phyloP scores from a whole-genome alignment of 1,284 basidiomycete genomes.

The Tylopilus sp. region DNA sequence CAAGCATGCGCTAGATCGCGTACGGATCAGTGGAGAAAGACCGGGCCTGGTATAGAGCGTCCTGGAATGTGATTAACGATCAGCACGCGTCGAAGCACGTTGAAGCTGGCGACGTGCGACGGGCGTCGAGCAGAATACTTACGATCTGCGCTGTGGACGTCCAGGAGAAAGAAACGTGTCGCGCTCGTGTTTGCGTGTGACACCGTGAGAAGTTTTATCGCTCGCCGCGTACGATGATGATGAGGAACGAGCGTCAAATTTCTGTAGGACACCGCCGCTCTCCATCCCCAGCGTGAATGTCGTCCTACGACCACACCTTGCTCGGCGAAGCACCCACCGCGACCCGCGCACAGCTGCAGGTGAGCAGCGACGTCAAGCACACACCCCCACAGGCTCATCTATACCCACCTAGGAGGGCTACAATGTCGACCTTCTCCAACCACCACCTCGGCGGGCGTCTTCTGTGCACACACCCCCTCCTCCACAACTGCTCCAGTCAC shows the following conservation, averaged over 20 bases:
- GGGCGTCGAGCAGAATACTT: neutral
- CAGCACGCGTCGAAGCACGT: neutral
- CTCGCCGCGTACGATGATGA: too few relatives aligned
- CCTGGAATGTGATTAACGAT: constrained; percentile 8
- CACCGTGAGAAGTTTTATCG: constrained; percentile 21
- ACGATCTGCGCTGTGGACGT: neutral
- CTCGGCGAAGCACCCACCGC: constrained; percentile 42
- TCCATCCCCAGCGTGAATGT: constrained; percentile 18
- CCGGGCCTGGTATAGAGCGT: constrained; percentile 3
- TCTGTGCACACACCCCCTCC: constrained; percentile 16
- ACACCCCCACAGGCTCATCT: neutral
- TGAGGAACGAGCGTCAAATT: constrained; percentile 26
- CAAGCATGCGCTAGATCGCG: constrained; percentile 14
- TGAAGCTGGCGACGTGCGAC: neutral
- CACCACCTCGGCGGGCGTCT: constrained; percentile 17
- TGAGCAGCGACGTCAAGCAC: constrained; percentile 19
- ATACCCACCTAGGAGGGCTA: constrained; percentile 45
- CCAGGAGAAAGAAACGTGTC: constrained; percentile 3
- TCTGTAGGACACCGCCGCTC: constrained; percentile 3
- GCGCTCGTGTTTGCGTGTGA: neutral
- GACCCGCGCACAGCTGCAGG: constrained; percentile 47
- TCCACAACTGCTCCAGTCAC: constrained; percentile 6
- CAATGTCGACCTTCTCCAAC: constrained; percentile 45
- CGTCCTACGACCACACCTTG: constrained; percentile 43
- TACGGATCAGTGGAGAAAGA: constrained; percentile 11